Base-by-base conservation (phyloP, 495 filamentous ascomycete species). In the Filosporella fistucella region DNA sequence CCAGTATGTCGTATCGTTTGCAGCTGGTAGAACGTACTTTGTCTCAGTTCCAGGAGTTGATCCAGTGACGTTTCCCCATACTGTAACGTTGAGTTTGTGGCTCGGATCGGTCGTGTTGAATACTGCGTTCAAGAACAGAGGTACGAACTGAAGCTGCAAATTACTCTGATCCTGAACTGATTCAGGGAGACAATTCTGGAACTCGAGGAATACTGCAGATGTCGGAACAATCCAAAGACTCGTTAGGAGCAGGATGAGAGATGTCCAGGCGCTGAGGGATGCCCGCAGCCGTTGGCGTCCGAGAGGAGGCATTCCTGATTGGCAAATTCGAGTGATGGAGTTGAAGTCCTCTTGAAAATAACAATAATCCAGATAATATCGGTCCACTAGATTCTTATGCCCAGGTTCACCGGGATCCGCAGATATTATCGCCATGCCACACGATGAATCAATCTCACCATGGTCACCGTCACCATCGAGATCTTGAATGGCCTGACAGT, bases 41-140 rank as follows among this genome's bases (percentile, higher is more conserved):
- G 56, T 62, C 22, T 18, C 21, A n/a, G n/a, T n/a, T 10, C 29
- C 49, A n/a, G 33, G 25, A 1, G 58, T 62, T 18, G 67, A 67
- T 7, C 93, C 93, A 21, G 82, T 83, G 17, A 97, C 89, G 64
- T 96, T 96, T 18, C 91, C 91, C 68, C 88, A 96, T 17, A 95
- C 80, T 1, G 82, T 95, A 22, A 96, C 68, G 47, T 78, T 79
- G 23, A 98, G 69, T 29, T 80, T 80, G 58, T 89, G 79, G 40
- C 74, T 76, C 10, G 77, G 60, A 46, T 76, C 66, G 16, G 66
- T 61, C 18, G 77, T 67, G 54, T 89, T 75, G 68, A 94, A 95
- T 11, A 65, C 67, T 46, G 86, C 94, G 54, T 81, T 77, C 47
- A 94, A 74, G 46, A 75, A 75, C 11, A 80, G 54, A 1, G 93